Evolutionary conservation across 2,329 filamentous ascomycete genomes (phyloP), one percentile per base, ranked within the genome.

Genomic region (Arthrobotrys megalospora): DNA sequence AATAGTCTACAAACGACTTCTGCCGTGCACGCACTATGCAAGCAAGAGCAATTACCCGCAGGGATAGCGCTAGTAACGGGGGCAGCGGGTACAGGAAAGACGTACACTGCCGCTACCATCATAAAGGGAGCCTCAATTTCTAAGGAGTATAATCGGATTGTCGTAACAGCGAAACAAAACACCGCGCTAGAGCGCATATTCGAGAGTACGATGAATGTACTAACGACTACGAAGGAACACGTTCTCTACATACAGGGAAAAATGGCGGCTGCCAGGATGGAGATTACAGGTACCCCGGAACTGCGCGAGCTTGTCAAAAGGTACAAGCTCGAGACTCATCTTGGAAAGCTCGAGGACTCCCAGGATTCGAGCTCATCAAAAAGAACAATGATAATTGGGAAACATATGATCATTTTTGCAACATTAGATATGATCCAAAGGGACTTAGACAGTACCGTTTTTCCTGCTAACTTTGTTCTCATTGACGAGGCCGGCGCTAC

Each of bases 161-260:
- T 64, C 7, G 38, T 64, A 2, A 14, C 19, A 3, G 41, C 60
- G 1, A 48, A 64, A 19, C 34, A 28, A 34, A 64, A 64, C 14
- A 34, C 24, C 6, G 19, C 34, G 0, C 38, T 64, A 0, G 41
- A 64, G 21, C 3, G 41, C 1, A 32, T 64, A 5, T 64, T 64
- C 41, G 19, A 48, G 11, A 3, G 3, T 14, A 41, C 48, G 1
- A 48, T 64, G 41, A 19, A 32, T 16, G 21, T 64, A 1, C 19
- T 64, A 10, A 41, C 48, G 0, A 19, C 11, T 1, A 19, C n/a
- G n/a, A 64, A 28, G 11, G 4, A 4, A 0, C 14, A 47, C 6
- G 60, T 64, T n/a, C 19, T 64, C 0, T 64, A 64, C 19, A 6
- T 64, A 1, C 60, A 48, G 16, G 60, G 60, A 0, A 19, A 58